phyloP scores from a whole-genome alignment of 2,329 filamentous ascomycete genomes.

The Aphanoascus verrucosus region DNA sequence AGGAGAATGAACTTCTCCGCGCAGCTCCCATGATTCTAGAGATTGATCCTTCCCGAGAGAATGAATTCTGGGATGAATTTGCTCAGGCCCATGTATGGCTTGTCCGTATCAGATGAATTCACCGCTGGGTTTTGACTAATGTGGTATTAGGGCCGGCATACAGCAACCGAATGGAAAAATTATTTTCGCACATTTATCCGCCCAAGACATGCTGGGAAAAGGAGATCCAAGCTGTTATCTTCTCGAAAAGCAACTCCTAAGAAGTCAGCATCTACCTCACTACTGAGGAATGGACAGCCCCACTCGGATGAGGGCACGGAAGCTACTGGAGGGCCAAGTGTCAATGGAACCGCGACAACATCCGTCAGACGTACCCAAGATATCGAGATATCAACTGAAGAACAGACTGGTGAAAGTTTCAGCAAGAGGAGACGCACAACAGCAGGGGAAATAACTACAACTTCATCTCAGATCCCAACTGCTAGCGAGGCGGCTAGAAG shows the following conservation, averaged over 20 bases:
- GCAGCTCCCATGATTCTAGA: slow-evolving; percentile 19
- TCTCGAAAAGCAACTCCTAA: background rate
- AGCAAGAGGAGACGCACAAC: slow-evolving; percentile 9
- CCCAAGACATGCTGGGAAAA: slow-evolving; percentile 9
- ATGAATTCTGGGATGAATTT: slow-evolving; percentile 21
- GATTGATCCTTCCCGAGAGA: slow-evolving; percentile 14
- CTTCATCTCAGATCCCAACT: slow-evolving; percentile 1
- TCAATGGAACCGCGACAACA: background rate
- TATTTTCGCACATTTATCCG: slow-evolving; percentile 13
- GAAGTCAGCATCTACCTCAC: background rate
- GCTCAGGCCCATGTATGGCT: slow-evolving; percentile 16
- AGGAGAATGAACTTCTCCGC: slow-evolving; percentile 19
- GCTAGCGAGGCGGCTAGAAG: slow-evolving; percentile 1
- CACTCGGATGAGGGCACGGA: background rate
- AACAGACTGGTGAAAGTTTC: background rate
- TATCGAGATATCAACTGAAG: background rate
- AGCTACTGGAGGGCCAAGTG: background rate
- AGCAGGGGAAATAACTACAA: background rate
- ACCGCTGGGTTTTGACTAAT: background rate
- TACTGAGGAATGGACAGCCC: background rate
- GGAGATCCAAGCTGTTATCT: background rate
- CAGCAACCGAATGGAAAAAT: slow-evolving; percentile 13
- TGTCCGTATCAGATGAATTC: background rate
- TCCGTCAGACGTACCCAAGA: background rate
- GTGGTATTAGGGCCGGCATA: slow-evolving; percentile 7